Percentiles rank a stretch among this genome's conserved stretches.
phyloP scores from a whole-genome alignment of 805 yeast species.

The Phaffomyces antillensis region DNA sequence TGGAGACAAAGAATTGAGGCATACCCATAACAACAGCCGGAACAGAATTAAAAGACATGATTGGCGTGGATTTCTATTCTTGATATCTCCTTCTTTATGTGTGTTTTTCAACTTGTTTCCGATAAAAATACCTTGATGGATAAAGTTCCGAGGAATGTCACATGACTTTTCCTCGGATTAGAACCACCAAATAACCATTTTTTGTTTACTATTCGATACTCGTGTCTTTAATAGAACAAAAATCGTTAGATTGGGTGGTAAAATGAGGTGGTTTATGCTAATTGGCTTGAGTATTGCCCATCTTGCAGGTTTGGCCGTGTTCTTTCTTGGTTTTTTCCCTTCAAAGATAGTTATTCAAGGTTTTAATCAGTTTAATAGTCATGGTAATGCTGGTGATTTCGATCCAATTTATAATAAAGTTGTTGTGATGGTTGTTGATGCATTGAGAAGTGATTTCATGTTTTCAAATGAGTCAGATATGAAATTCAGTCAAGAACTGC shows the following conservation, averaged over 20 bases:
- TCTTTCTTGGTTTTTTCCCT: slow-evolving; percentile 85
- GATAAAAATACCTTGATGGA: too few species aligned
- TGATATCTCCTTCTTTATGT: neutral
- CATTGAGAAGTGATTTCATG: slow-evolving; percentile 83
- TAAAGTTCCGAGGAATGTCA: too few species aligned
- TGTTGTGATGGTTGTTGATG: slow-evolving; percentile 85
- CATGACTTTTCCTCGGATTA: too few species aligned
- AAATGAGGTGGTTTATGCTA: slow-evolving; percentile 6
- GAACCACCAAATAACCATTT: too few species aligned
- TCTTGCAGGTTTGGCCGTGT: slow-evolving; percentile 48
- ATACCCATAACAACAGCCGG: slow-evolving; percentile 96
- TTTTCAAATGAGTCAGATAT: slow-evolving; percentile 61
- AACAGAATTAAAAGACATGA: slow-evolving; percentile 34
- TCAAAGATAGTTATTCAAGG: slow-evolving; percentile 76
- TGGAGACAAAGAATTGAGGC: slow-evolving; percentile 25
- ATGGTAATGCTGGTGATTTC: slow-evolving; percentile 22
- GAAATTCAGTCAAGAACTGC: slow-evolving; percentile 55
- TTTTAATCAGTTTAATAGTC: slow-evolving; percentile 25
- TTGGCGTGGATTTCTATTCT: neutral
- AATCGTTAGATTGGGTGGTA: too few species aligned
- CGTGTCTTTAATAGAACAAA: too few species aligned
- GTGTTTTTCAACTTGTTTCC: too few species aligned
- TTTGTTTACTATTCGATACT: too few species aligned
- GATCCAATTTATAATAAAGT: slow-evolving; percentile 54
- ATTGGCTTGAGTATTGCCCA: slow-evolving; percentile 26